These are phyloP conservation scores for Hyphopichia wangnamkhiaoensis DNA, from an alignment of 1,139 yeast genomes.

Conservation along the genomic window DNA sequence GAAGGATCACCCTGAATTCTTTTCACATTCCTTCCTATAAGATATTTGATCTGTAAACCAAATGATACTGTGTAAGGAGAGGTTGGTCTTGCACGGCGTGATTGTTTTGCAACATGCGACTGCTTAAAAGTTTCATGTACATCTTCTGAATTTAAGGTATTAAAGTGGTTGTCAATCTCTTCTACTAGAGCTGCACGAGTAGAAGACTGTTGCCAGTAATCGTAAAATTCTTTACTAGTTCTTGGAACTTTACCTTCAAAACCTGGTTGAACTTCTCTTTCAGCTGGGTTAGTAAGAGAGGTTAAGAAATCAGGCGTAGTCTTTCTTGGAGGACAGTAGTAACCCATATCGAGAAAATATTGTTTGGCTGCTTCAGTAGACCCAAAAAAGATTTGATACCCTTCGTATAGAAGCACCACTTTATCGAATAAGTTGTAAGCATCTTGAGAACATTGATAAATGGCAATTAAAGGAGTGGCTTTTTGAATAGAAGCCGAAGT, in stretches of 20 bases:
- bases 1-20: slow-evolving; percentile 33
- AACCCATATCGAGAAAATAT: slow-evolving; percentile 43
- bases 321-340: slow-evolving; percentile 61
- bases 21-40: slow-evolving; percentile 26
- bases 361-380: slow-evolving; percentile 31
- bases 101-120: slow-evolving; percentile 31
- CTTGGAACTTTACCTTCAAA: slow-evolving; percentile 32
- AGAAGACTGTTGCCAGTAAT: slow-evolving; percentile 25
- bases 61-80: slow-evolving; percentile 39
- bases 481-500: slow-evolving; percentile 35
- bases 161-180: slow-evolving; percentile 21
- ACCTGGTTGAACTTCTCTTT: slow-evolving; percentile 58
- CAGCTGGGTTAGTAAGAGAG: slow-evolving; percentile 72
- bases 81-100: slow-evolving; percentile 20
- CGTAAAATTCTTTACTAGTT: slow-evolving; percentile 26
- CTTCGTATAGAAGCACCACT: slow-evolving; percentile 42
- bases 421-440: slow-evolving; percentile 49
- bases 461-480: slow-evolving; percentile 43
- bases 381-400: slow-evolving; percentile 47
- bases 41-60: slow-evolving; percentile 33
- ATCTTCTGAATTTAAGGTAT: slow-evolving; percentile 7
- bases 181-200: slow-evolving; percentile 15
- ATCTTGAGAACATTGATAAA: slow-evolving; percentile 49
- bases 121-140: slow-evolving; percentile 16
- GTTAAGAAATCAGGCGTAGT: slow-evolving; percentile 55